Evolutionary conservation across 2,329 filamentous ascomycete species (phyloP), one percentile per base, ranked within the genome.

Genomic region (Cercospora sp.): DNA sequence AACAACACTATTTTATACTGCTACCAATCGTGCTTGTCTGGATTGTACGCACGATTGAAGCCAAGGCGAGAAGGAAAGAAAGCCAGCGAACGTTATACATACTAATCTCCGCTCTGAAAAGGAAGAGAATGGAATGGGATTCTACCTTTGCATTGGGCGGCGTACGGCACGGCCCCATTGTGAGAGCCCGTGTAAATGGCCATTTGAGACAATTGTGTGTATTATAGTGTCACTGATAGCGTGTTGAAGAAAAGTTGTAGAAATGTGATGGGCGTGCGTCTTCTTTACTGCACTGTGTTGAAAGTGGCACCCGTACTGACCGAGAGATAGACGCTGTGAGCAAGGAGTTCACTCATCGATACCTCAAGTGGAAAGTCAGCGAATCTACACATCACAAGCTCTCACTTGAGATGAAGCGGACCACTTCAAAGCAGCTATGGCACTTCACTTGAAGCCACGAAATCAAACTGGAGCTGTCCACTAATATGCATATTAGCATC

Each of bases 171-270:
- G 63, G 49, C 59, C 37, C 30, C 28, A 24, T 37, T 62, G 28
- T 24, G 21, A 45, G 30, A n/a, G 66, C 28, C 57, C 24, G 60
- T 60, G 66, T 60, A 61, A 49, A 62, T 61, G 61, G 62, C 59
- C 53, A 51, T 37, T 58, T 45, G 43, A 28, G 61, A 59, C 26
- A 49, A 34, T 45, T 40, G 65, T 60, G 59, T 62, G 61, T 69
- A 65, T 66, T 57, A 69, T 69, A 69, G 67, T 66, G 60, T 69
- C 49, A 61, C 55, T 66, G 67, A 69, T 69, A 66, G 67, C 67
- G 67, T 69, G 64, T 61, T 16, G n/a, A 37, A 37, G 34, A 61
- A 65, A 61, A 66, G 30, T 57, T 55, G 64, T 66, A 66, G 57
- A 66, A 24, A 55, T 61, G 28, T 30, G 37, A 32, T 55, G 10